A percentile compares a stretch with the other conserved stretches of the same genome.
phyloP scores from a whole-genome alignment of 805 yeast genomes.

The Candida vartiovaarae region DNA sequence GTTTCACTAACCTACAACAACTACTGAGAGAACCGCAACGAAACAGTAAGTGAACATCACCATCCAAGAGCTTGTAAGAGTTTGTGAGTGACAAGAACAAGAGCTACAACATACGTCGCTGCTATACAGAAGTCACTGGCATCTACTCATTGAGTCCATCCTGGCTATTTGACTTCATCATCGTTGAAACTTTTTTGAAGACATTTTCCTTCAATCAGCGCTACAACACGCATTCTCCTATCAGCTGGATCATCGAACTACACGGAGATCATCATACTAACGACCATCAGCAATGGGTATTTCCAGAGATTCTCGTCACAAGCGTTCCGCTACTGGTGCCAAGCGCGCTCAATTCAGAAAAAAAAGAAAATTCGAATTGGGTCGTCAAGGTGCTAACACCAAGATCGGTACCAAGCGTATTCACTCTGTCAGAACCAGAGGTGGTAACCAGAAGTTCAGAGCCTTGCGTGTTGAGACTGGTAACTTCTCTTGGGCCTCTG shows the following conservation, averaged over 20 bases:
- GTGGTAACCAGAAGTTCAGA: constrained; percentile 99
- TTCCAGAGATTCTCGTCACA: constrained; percentile 99
- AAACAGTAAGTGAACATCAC: constrained; percentile 1
- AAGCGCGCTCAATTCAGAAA: constrained; percentile 99
- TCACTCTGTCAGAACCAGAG: constrained; percentile 99
- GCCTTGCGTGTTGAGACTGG: constrained; percentile 98
- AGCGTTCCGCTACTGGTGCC: constrained; percentile 99
- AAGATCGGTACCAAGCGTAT: constrained; percentile 98
- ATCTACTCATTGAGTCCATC: too few species aligned
- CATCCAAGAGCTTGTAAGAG: too few species aligned
- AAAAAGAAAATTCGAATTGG: constrained; percentile 99
- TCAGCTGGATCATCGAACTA: too few species aligned
- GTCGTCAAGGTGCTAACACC: constrained; percentile 99
- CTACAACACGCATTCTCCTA: too few species aligned
- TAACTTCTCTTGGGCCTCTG: constrained; percentile 99
- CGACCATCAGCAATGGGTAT: constrained; percentile 71
- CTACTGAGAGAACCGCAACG: neutral
- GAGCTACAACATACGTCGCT: too few species aligned
- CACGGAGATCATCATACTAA: constrained; percentile 7
- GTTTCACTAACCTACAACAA: neutral
- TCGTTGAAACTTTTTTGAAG: too few species aligned
- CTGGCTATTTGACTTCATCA: too few species aligned
- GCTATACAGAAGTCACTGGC: too few species aligned
- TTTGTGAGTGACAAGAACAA: too few species aligned
- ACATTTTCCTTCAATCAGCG: too few species aligned